Evolutionary conservation across 306 rosid genomes (phyloP).

Genomic region (Lotus japonicus): DNA sequence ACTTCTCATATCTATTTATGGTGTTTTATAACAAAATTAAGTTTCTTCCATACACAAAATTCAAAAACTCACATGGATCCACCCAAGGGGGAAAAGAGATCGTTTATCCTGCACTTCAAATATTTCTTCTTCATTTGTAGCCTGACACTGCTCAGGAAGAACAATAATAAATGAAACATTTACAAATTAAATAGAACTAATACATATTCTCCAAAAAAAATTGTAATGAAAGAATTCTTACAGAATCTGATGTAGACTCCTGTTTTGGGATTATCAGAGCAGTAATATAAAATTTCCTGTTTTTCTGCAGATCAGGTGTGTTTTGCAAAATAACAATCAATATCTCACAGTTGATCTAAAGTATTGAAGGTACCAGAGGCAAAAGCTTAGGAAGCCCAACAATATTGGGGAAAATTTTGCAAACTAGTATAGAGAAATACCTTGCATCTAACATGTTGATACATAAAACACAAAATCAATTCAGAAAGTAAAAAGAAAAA

Average conservation of each 20-base stretch:
- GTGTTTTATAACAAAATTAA: background rate
- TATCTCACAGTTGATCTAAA: constrained; percentile 9
- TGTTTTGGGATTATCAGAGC: constrained; percentile 94
- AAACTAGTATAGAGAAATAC: background rate
- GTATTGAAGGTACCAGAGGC: background rate
- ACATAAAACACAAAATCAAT: background rate
- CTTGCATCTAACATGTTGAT: background rate
- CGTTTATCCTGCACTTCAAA: constrained; percentile 90
- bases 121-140: constrained; percentile 94
- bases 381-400: background rate
- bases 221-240: constrained; percentile 37
- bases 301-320: constrained; percentile 56
- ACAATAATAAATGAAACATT: background rate
- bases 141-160: constrained; percentile 66
- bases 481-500: background rate
- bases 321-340: constrained; percentile 20
- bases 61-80: constrained; percentile 87
- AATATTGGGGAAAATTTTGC: background rate
- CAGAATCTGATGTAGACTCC: constrained; percentile 86
- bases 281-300: constrained; percentile 78
- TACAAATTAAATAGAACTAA: constrained; percentile 8
- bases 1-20: background rate
- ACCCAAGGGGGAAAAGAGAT: constrained; percentile 96
- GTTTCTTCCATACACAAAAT: background rate
- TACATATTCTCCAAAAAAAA: constrained; percentile 6